Evolutionary conservation across 192 early-diverging fungal species (phyloP).

Genomic region (Geranomyces variabilis): DNA sequence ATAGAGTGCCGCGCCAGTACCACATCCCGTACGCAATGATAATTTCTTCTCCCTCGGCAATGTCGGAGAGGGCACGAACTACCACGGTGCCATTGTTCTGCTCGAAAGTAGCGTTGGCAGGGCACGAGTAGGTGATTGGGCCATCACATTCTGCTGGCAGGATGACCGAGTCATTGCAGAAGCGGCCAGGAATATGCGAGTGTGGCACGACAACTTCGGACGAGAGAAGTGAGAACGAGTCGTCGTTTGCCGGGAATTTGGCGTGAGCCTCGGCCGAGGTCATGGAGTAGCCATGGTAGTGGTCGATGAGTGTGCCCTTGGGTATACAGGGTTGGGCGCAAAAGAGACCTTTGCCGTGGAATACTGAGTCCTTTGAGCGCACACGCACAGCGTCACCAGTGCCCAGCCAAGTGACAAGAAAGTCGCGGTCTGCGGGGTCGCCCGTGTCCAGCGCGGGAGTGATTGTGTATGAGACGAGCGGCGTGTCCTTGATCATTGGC

Average conservation of each 20-base stretch:
- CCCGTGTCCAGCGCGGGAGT: not conserved
- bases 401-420: constrained; percentile 11
- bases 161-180: constrained; percentile 23
- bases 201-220: constrained; percentile 18
- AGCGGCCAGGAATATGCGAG: constrained; percentile 17
- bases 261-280: constrained; percentile 8
- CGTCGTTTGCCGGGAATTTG: constrained; percentile 10
- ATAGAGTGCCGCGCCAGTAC: constrained; percentile 24
- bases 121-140: not conserved
- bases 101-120: constrained; percentile 8
- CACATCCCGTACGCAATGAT: constrained; percentile 22
- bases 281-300: constrained; percentile 31
- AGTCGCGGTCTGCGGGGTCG: constrained; percentile 4
- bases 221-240: constrained; percentile 15
- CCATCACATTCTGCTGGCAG: constrained; percentile 20
- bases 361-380: constrained; percentile 10
- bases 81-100: constrained; percentile 14
- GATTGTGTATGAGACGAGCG: not conserved
- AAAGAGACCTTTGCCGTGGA: constrained; percentile 32
- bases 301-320: constrained; percentile 19
- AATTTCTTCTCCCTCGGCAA: constrained; percentile 18
- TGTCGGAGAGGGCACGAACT: not conserved
- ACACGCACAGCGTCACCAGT: constrained; percentile 3
- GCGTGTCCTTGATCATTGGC: not conserved
- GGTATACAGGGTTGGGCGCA: constrained; percentile 30